Base-by-base conservation (phyloP, 2,329 filamentous ascomycete species). In the Alternaria gaisen region DNA sequence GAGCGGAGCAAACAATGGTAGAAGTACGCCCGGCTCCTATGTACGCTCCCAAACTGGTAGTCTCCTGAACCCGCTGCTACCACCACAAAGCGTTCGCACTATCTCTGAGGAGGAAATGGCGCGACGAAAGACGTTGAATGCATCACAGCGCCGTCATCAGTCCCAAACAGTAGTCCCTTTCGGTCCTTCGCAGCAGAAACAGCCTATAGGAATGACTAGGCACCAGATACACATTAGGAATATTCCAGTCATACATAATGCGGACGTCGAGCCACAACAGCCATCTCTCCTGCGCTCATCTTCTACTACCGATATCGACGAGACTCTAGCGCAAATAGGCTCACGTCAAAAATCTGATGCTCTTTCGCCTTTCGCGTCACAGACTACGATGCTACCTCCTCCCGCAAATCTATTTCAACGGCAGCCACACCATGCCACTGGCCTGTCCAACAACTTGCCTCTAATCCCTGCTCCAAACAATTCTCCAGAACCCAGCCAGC, bases 261-360 rank as follows among this genome's bases (percentile, higher is more conserved):
- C 38, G 20, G 9, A 6, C 9, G 22, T 38, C 16, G 46, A 46
- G 22, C 28, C 48, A 34, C 34, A 40, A 24, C 18, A 63, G n/a
- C 44, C 53, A 16, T 42, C 53, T 5, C 12, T 43, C 20, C 18
- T 40, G 14, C 46, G 30, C 43, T 56, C 58, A 11, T 59, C 62
- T 14, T 62, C 62, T 18, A 42, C 58, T 1, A 54, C 58, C 16
- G 52, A 61, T 54, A 18, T 56, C 16, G 58, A 61, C 26, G 53
- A 58, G 16, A 24, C 54, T 4, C 8, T 34, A 18, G 24, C 28
- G 12, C 42, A 22, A 2, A 22, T 20, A 11, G 14, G 18, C 4
- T 34, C n/a, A 1, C 12, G 20, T 18, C 43, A n/a, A 1, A 10
- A 41, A 5, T 9, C 14, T 7, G 3, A 7, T 22, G 12, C 12